Evolutionary conservation across 257 asterid genomes (phyloP), one percentile per base, ranked within the genome.

Genomic region (Scutellaria barbata): DNA sequence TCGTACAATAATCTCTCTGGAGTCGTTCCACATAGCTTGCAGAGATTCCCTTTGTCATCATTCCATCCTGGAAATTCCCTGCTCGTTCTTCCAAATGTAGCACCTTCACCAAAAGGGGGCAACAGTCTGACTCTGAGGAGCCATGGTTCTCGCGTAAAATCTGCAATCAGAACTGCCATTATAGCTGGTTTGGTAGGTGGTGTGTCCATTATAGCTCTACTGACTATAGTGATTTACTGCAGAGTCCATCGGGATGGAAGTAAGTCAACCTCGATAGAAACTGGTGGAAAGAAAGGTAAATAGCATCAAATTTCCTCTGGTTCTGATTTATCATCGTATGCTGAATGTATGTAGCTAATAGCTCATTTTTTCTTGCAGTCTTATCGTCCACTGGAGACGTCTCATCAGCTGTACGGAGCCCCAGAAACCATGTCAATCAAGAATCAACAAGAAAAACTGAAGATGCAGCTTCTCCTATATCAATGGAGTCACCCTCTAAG

Each of bases 1-100:
- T 88, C 95, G 5, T 77, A 85, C 56, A 92, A 92, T 74, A 92
- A 92, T 82, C 87, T 92, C 17, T 87, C 97, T 14, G 97, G 97
- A 53, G 80, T 74, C 42, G 93, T 92, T 53, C 97, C 97, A 7
- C 71, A 72, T 61, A 83, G 81, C 77, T 79, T 92, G 80, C 82
- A 79, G 83, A 82, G 84, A 54, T 92, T 92, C 71, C 95, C 97
- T 62, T 66, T 81, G 72, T 89, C 96, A 7, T 82, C 97, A 0
- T 92, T 92, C 73, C 95, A 79, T 77, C 97, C 97, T 0, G 97
- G 97, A 66, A 92, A 92, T 65, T 35, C 81, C 80, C 71, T 86
- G 76, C 96, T 92, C 12, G 68, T 77, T 5, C 67, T 87, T 40
- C 86, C 88, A 47, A 74, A 79, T 5, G 80, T 69, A 72, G 76